Percentiles rank a stretch among this genome's conserved stretches.
These are phyloP conservation scores for Boletus patriciae DNA, from an alignment of 768 basidiomycete genomes.

Conservation along the genomic window DNA sequence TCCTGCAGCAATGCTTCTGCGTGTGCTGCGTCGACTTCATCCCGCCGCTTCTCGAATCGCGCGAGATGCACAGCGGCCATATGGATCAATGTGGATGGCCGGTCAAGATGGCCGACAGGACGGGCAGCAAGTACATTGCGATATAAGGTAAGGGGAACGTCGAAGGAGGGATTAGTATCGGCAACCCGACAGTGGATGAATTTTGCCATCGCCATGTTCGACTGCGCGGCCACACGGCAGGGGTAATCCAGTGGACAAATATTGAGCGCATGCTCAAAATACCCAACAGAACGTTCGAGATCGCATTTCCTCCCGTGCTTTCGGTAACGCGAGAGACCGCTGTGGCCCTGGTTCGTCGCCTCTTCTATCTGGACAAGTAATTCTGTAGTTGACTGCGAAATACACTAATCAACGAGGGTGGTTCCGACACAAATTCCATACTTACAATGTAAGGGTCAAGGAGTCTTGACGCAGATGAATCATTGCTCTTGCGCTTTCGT, in stretches of 20 bases:
- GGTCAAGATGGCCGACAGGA: conserved; percentile 4
- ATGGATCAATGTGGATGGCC: conserved; percentile 1
- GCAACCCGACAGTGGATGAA: not conserved
- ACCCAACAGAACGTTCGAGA: not conserved
- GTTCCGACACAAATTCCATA: not conserved
- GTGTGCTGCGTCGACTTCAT: not conserved
- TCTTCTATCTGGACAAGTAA: not conserved
- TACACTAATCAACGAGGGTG: no score
- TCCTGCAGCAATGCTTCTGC: not conserved
- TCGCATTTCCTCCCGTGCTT: not conserved
- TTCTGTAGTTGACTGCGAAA: not conserved
- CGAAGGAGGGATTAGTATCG: not conserved
- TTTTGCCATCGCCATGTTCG: conserved; percentile 1
- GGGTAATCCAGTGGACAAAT: not conserved
- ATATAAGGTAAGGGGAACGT: not conserved
- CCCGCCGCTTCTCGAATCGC: not conserved
- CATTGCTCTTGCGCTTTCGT: not conserved
- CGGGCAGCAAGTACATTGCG: not conserved
- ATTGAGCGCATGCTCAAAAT: not conserved
- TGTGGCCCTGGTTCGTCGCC: not conserved
- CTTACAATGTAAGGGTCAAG: not conserved
- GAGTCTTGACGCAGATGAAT: not conserved
- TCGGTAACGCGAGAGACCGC: not conserved
- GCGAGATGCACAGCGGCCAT: not conserved
- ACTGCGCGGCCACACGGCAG: conserved; percentile 1